Evolutionary conservation across 768 basidiomycete genomes (phyloP).

Genomic region (Hydnum rufescens): DNA sequence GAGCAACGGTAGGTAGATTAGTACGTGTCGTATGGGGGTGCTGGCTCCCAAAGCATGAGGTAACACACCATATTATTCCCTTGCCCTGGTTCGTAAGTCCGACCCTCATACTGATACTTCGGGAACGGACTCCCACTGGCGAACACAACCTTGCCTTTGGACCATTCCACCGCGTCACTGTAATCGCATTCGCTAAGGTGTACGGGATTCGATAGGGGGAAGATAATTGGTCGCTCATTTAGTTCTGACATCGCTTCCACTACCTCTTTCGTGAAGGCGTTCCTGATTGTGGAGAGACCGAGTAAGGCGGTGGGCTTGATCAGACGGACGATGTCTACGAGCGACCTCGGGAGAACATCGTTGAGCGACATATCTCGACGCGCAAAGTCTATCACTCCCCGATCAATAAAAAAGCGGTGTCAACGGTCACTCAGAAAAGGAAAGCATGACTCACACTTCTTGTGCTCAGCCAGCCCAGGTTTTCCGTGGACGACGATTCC

Average conservation of each 20-base stretch:
- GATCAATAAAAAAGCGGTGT: no score
- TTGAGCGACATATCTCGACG: conserved; percentile 34
- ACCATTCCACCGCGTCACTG: conserved; percentile 55
- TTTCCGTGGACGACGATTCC: conserved; percentile 30
- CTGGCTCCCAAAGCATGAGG: no score
- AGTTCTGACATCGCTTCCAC: conserved; percentile 46
- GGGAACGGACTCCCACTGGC: conserved; percentile 77
- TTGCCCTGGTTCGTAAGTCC: no score
- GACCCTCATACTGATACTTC: no score
- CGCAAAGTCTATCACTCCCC: neutral
- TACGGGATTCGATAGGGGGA: conserved; percentile 72
- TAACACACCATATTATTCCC: no score
- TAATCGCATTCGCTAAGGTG: conserved; percentile 56
- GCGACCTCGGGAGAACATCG: conserved; percentile 29
- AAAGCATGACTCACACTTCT: conserved; percentile 35
- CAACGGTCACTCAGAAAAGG: conserved; percentile 57
- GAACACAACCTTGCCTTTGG: conserved; percentile 54
- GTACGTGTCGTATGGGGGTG: no score
- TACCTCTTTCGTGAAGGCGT: conserved; percentile 60
- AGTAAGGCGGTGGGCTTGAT: conserved; percentile 69
- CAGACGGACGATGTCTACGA: conserved; percentile 51
- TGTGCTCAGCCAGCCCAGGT: conserved; percentile 18
- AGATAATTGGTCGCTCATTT: conserved; percentile 52
- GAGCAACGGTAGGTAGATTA: no score
- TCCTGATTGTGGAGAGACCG: conserved; percentile 60